A percentile compares a stretch with the other conserved stretches of the same genome.
These are phyloP conservation scores for Phytophthora foliorum DNA, from an alignment of 352 stramenopile genomes.

Conservation along the genomic window DNA sequence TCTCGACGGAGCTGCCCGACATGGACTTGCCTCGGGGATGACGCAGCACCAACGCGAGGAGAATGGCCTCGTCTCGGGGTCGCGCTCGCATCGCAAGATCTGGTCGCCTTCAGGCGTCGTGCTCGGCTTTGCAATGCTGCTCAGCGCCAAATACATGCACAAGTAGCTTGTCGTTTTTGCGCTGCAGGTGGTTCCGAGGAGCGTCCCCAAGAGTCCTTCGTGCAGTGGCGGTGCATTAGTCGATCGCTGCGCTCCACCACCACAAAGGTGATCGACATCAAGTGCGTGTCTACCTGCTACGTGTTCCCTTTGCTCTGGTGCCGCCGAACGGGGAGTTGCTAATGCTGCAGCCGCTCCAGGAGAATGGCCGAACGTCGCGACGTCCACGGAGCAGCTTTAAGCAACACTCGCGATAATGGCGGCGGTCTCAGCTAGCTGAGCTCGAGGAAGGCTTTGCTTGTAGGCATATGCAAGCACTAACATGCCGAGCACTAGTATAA, in stretches of 20 bases:
- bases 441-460: not conserved
- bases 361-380: constrained; percentile 13
- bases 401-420: not conserved
- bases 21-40: constrained; percentile 24
- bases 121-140: constrained; percentile 7
- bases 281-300: not conserved
- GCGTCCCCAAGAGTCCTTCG: constrained; percentile 5
- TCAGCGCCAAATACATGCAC: not conserved
- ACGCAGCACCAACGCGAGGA: constrained; percentile 34
- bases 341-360: constrained; percentile 28
- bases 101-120: not conserved
- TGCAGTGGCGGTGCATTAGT: constrained; percentile 30
- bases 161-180: constrained; percentile 14
- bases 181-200: constrained; percentile 22
- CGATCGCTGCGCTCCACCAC: constrained; percentile 8
- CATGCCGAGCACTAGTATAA: not conserved
- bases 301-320: constrained; percentile 4
- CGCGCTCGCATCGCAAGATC: constrained; percentile 12
- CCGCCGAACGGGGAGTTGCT: constrained; percentile 18
- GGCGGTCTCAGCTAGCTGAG: not conserved
- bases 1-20: constrained; percentile 23
- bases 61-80: constrained; percentile 12
- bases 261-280: not conserved
- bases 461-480: not conserved
- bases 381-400: not conserved